Evolutionary conservation across 2,329 filamentous ascomycete genomes (phyloP).

Genomic region (Aquanectria penicillioides): DNA sequence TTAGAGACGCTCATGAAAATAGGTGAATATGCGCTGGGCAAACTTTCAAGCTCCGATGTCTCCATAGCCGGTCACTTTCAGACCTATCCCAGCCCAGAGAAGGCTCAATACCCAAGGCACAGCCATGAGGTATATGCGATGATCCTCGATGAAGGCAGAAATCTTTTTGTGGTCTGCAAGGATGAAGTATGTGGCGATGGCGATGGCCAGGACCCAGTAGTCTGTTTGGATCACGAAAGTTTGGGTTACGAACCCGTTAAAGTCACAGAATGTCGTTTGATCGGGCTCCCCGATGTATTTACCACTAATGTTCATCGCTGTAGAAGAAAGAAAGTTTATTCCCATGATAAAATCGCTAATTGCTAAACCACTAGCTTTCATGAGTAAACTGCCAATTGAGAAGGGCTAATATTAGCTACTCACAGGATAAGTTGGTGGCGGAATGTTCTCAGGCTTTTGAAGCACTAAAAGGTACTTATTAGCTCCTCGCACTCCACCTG

Average conservation of each 20-base stretch:
- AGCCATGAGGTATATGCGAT: not conserved
- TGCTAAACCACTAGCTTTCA: slow-evolving; percentile 4
- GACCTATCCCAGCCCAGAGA: slow-evolving; percentile 13
- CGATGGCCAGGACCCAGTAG: slow-evolving; percentile 17
- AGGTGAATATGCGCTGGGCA: not conserved
- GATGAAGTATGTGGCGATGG: slow-evolving; percentile 15
- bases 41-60: slow-evolving; percentile 17
- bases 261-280: slow-evolving; percentile 6
- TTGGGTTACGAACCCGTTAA: slow-evolving; percentile 19
- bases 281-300: slow-evolving; percentile 9
- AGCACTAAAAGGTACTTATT: not conserved
- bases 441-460: slow-evolving; percentile 15
- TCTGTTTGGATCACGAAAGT: slow-evolving; percentile 18
- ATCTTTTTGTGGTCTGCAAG: slow-evolving; percentile 8
- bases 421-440: slow-evolving; percentile 21
- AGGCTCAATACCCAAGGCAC: slow-evolving; percentile 9
- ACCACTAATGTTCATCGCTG: slow-evolving; percentile 6
- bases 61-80: slow-evolving; percentile 7
- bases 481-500: no score
- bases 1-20: not conserved
- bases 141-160: slow-evolving; percentile 5
- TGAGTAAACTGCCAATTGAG: no score
- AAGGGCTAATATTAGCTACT: not conserved
- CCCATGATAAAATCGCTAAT: slow-evolving; percentile 20
- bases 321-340: slow-evolving; percentile 15